Evolutionary conservation across 1,284 basidiomycete genomes (phyloP).

Genomic region (Sphaerobolus stellatus): DNA sequence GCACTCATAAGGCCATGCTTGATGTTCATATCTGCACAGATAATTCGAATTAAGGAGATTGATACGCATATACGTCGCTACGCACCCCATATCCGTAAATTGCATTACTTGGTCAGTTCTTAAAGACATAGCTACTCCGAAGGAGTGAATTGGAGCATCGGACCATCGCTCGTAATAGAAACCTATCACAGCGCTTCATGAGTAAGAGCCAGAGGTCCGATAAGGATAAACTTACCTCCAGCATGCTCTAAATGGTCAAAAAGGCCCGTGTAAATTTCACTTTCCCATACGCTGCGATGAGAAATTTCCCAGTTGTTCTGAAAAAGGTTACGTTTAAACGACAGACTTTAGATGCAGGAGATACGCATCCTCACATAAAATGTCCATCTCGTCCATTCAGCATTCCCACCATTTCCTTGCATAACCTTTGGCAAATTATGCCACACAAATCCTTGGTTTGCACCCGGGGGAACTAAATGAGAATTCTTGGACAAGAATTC

Average conservation of each 20-base stretch:
- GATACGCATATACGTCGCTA: not conserved
- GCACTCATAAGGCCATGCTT: constrained; percentile 8
- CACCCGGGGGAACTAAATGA: not conserved
- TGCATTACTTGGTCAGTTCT: constrained; percentile 10
- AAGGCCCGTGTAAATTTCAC: constrained; percentile 1
- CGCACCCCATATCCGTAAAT: constrained; percentile 11
- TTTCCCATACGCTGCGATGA: constrained; percentile 8
- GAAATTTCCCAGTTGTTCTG: constrained; percentile 13
- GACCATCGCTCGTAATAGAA: constrained; percentile 12
- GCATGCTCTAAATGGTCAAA: constrained; percentile 8
- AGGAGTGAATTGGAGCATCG: constrained; percentile 5
- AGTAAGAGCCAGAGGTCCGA: not conserved
- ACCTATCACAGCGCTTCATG: not conserved
- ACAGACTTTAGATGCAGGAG: not conserved
- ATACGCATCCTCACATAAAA: constrained; percentile 8
- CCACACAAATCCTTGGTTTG: constrained; percentile 7
- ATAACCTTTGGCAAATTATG: not conserved
- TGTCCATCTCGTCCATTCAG: constrained; percentile 1
- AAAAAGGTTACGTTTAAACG: not conserved
- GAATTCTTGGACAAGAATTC: constrained; percentile 1
- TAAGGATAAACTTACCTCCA: not conserved
- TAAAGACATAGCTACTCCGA: constrained; percentile 7
- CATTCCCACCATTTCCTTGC: not conserved
- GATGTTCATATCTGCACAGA: constrained; percentile 8
- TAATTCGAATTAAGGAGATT: not conserved